Conservation (phyloP, 306 rosid species). For the Cucumis melo region DNA sequence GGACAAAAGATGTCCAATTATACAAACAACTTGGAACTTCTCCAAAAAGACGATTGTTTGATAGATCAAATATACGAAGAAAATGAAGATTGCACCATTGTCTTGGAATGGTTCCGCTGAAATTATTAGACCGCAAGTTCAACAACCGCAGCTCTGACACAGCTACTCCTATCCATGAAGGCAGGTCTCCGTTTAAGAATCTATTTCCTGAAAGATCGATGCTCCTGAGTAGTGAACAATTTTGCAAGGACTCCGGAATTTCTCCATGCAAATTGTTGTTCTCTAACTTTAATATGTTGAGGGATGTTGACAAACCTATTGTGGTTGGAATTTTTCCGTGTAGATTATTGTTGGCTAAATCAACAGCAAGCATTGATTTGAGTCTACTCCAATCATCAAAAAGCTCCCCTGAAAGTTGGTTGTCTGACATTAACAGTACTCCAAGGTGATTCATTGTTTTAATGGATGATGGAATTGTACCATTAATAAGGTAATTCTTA, state of each 20-base stretch:
- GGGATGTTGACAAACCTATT: not conserved
- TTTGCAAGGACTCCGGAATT: not conserved
- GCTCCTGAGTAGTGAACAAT: not conserved
- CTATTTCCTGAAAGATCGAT: not conserved
- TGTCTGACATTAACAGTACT: not conserved
- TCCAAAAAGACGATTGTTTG: not conserved
- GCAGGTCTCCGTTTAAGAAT: not conserved
- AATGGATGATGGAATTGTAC: not conserved
- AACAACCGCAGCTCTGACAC: not conserved
- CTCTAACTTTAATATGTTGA: not conserved
- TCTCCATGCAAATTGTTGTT: not conserved
- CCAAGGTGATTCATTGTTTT: not conserved
- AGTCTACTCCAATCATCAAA: not conserved
- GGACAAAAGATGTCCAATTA: not conserved
- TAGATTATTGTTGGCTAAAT: no score
- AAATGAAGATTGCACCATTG: not conserved
- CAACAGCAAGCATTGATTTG: not conserved
- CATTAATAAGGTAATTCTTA: not conserved
- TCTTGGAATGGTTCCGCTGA: not conserved
- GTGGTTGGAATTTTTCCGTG: not conserved
- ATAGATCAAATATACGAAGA: not conserved
- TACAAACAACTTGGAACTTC: not conserved
- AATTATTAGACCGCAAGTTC: not conserved
- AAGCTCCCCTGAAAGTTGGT: not conserved
- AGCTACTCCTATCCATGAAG: not conserved